Base-by-base conservation (phyloP, 129 eudicot species). In the Flaveria brownii region DNA sequence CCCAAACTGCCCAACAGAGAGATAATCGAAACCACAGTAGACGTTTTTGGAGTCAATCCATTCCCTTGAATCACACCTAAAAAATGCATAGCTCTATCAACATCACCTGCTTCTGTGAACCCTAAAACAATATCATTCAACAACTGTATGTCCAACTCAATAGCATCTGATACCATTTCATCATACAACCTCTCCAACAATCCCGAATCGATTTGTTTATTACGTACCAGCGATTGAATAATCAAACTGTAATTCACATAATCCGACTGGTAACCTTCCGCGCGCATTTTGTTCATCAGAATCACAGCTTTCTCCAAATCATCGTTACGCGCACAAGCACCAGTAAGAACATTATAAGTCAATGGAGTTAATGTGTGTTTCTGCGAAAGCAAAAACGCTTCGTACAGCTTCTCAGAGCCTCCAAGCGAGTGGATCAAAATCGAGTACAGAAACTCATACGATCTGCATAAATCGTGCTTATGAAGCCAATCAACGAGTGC, bases 291-390 rank as follows among this genome's bases (percentile, higher is more conserved):
- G 0, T 77, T 68, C 96, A 94, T 81, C 84, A 94, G 76, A 61
- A 81, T 85, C 45, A 94, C 72, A 9, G 98, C 96, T 77, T 94
- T 94, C 28, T 91, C 97, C 43, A 94, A 82, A 52, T 94, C 97
- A 39, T 78, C 91, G 36, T 89, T 89, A 23, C 98, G 82, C 13
- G 98, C 98, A 18, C 98, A 94, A 4, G 96, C 98, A 1, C 97
- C 92, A 13, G 91, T 94, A 0, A 94, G 75, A 1, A 96, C 98
- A 50, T 91, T 94, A 54, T 94, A 94, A 10, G 97, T 94, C 30
- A 94, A 82, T 0, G 97, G 97, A 18, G 98, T 89, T 78, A 94
- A 59, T 0, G 87, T 51, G 76, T 85, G 98, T 6, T 82, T 73
- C 85, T 91, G 93, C 0, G 98, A 94, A n/a, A 88, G 80, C 20